phyloP scores from a whole-genome alignment of 2,329 filamentous ascomycete species.

The Orbilia oligospora region DNA sequence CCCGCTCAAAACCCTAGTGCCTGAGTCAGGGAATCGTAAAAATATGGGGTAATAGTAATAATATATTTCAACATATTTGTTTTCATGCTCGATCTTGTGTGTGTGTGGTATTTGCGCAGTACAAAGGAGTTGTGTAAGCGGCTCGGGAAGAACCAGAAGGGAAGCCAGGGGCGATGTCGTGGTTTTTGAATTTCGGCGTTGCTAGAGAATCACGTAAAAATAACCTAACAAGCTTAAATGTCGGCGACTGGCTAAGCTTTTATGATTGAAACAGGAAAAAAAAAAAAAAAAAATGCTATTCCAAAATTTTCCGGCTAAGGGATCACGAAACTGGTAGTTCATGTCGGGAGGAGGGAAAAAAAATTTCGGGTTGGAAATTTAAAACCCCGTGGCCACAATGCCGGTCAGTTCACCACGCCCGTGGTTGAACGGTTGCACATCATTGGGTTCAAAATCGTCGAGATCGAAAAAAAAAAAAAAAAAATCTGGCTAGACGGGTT shows the following conservation, averaged over 20 bases:
- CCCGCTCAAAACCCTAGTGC: background rate
- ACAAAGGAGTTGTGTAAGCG: constrained; percentile 22
- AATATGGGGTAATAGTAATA: constrained; percentile 20
- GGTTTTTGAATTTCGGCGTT: constrained; percentile 32
- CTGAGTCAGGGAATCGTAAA: constrained; percentile 13
- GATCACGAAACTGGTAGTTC: constrained; percentile 14
- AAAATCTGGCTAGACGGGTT: background rate
- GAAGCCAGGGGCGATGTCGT: background rate
- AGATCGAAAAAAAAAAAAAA: background rate
- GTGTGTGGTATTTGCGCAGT: background rate
- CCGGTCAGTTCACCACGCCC: constrained; percentile 19
- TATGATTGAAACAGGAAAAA: background rate
- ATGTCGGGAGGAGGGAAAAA: constrained; percentile 15
- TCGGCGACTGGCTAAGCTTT: constrained; percentile 45
- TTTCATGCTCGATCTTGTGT: background rate
- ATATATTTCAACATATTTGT: background rate
- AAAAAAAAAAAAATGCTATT: background rate
- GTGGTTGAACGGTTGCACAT: constrained; percentile 41
- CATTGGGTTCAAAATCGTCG: constrained; percentile 28
- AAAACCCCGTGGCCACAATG: constrained; percentile 32
- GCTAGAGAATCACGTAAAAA: constrained; percentile 54
- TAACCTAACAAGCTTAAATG: constrained; percentile 54
- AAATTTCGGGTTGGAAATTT: constrained; percentile 10
- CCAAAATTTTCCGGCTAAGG: constrained; percentile 26
- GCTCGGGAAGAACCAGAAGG: background rate